These are phyloP conservation scores for Fusarium xylarioides DNA, from an alignment of 2,329 filamentous ascomycete genomes.

Conservation along the genomic window DNA sequence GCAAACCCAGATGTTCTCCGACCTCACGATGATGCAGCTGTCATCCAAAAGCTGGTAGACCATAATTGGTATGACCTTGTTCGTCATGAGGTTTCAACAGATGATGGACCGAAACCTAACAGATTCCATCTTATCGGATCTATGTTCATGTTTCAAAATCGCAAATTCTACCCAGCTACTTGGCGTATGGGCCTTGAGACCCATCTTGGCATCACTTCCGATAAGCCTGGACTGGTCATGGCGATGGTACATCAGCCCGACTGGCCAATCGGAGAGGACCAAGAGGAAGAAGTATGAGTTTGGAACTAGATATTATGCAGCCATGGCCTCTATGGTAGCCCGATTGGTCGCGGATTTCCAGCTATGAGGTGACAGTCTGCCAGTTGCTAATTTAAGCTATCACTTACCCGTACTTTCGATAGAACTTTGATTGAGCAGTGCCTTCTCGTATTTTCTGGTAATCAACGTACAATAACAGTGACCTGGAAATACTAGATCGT, in stretches of 20 bases:
- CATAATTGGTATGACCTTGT: constrained; percentile 25
- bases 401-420: too few relatives aligned
- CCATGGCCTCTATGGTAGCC: too few relatives aligned
- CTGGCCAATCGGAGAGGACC: constrained; percentile 6
- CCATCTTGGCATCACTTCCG: constrained; percentile 12
- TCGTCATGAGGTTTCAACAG: constrained; percentile 14
- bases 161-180: not conserved
- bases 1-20: not conserved
- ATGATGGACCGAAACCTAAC: constrained; percentile 8
- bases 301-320: too few relatives aligned
- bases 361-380: too few relatives aligned
- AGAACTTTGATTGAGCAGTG: too few relatives aligned
- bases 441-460: too few relatives aligned
- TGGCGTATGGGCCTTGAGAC: constrained; percentile 27
- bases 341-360: too few relatives aligned
- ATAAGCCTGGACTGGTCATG: constrained; percentile 20
- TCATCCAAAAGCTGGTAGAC: constrained; percentile 21
- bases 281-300: not conserved
- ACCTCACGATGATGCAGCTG: constrained; percentile 18
- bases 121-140: constrained; percentile 28
- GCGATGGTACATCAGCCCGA: constrained; percentile 11
- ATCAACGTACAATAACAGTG: too few relatives aligned
- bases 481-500: too few relatives aligned
- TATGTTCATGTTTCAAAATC: constrained; percentile 23
- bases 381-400: too few relatives aligned